phyloP scores from a whole-genome alignment of 1,139 yeast genomes.

The Arxiozyma telluris region DNA sequence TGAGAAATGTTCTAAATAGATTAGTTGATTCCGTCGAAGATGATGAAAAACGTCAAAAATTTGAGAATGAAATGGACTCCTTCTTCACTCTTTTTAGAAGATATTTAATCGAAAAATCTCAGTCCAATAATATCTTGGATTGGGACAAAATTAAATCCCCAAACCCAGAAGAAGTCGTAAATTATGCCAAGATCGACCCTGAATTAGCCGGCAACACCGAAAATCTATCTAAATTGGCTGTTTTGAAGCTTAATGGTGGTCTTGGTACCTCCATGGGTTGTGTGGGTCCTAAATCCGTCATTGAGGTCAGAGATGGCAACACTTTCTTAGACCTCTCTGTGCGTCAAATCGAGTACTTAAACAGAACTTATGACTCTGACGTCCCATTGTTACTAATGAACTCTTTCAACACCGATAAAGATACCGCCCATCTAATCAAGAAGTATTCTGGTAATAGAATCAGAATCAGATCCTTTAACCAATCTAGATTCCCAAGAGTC shows the following conservation, averaged over 20 bases:
- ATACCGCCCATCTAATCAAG: constrained; percentile 89
- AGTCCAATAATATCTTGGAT: constrained; percentile 63
- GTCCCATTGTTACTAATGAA: constrained; percentile 96
- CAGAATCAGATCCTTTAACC: constrained; percentile 92
- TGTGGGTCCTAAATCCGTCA: constrained; percentile 96
- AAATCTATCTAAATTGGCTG: constrained; percentile 80
- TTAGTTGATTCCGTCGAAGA: constrained; percentile 68
- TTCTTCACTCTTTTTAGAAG: constrained; percentile 91
- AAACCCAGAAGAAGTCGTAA: constrained; percentile 75
- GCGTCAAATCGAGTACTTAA: constrained; percentile 92
- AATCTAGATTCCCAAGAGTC: constrained; percentile 93
- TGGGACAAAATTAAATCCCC: constrained; percentile 98
- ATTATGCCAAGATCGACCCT: constrained; percentile 43
- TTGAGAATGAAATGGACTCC: constrained; percentile 90
- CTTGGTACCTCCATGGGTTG: constrained; percentile 99
- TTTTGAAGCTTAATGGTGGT: constrained; percentile 93
- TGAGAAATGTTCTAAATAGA: constrained; percentile 91
- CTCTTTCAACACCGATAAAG: constrained; percentile 95
- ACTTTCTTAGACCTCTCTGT: constrained; percentile 91
- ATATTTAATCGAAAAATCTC: constrained; percentile 80
- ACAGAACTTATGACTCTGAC: constrained; percentile 82
- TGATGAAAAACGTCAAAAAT: constrained; percentile 46
- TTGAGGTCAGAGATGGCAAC: constrained; percentile 97
- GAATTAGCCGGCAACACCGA: constrained; percentile 18
- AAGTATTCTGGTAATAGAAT: constrained; percentile 96